These are phyloP conservation scores for Russula brevipes DNA, from an alignment of 768 basidiomycete species.

Conservation along the genomic window DNA sequence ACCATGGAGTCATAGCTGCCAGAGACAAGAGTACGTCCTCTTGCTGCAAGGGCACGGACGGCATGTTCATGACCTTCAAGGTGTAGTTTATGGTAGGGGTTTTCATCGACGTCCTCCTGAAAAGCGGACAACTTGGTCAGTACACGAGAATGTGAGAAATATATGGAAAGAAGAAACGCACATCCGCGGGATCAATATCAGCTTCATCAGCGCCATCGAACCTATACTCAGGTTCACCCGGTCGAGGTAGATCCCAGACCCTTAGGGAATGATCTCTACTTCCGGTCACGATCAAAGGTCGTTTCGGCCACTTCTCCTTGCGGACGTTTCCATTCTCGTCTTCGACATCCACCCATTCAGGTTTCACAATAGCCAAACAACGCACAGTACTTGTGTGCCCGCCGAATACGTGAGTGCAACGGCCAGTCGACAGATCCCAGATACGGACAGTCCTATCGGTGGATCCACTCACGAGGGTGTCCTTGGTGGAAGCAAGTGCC, in stretches of 20 bases:
- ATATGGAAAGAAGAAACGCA: conserved; percentile 26
- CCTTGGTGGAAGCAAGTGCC: conserved; percentile 88
- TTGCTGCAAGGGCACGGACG: conserved; percentile 88
- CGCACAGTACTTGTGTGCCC: conserved; percentile 96
- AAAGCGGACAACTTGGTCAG: conserved; percentile 6
- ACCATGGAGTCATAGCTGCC: conserved; percentile 96
- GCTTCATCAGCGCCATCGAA: conserved; percentile 41
- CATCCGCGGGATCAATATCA: conserved; percentile 47
- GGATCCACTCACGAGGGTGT: conserved; percentile 84
- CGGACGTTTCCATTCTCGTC: conserved; percentile 53
- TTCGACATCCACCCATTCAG: conserved; percentile 76
- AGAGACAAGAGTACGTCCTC: conserved; percentile 85
- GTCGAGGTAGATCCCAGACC: conserved; percentile 62
- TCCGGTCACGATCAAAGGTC: conserved; percentile 67
- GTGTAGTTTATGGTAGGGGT: conserved; percentile 84
- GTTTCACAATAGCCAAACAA: conserved; percentile 93
- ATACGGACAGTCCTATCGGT: conserved; percentile 92
- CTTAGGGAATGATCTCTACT: conserved; percentile 62
- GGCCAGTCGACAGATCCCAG: conserved; percentile 77
- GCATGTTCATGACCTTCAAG: conserved; percentile 89
- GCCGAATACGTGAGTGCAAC: conserved; percentile 88
- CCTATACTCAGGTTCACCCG: conserved; percentile 71
- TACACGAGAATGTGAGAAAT: not conserved
- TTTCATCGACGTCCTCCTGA: conserved; percentile 63
- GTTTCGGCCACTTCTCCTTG: conserved; percentile 70